phyloP scores from a whole-genome alignment of 805 yeast genomes.

The Cephaloascus fragrans region DNA sequence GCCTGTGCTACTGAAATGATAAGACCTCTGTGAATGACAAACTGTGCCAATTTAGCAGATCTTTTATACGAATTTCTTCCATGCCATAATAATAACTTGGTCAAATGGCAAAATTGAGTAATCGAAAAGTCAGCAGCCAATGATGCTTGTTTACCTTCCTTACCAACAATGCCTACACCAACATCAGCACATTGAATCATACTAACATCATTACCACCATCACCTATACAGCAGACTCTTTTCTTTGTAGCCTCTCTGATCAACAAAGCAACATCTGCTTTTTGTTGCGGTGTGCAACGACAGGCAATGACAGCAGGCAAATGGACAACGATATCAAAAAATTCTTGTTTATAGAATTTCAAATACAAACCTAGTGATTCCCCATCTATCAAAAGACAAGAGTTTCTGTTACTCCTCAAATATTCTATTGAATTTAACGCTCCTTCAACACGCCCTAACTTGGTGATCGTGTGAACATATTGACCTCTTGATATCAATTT shows the following conservation, averaged over 20 bases:
- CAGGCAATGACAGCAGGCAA: slow-evolving; percentile 97
- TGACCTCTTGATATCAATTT: slow-evolving; percentile 90
- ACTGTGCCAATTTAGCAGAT: slow-evolving; percentile 90
- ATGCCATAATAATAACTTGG: slow-evolving; percentile 89
- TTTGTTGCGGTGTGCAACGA: slow-evolving; percentile 97
- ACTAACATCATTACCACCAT: slow-evolving; percentile 98
- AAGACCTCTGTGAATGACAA: slow-evolving; percentile 93
- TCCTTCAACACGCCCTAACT: slow-evolving; percentile 45
- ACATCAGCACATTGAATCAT: slow-evolving; percentile 99
- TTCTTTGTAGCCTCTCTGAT: slow-evolving; percentile 76
- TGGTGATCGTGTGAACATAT: slow-evolving; percentile 78
- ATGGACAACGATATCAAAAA: slow-evolving; percentile 64
- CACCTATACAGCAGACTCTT: slow-evolving; percentile 96
- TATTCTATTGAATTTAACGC: slow-evolving; percentile 75
- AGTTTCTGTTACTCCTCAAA: slow-evolving; percentile 49
- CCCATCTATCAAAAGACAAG: slow-evolving; percentile 86
- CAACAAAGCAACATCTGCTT: slow-evolving; percentile 84
- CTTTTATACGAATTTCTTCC: slow-evolving; percentile 96
- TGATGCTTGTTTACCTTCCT: slow-evolving; percentile 96
- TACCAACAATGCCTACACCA: slow-evolving; percentile 98
- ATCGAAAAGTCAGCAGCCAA: slow-evolving; percentile 95
- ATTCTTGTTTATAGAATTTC: slow-evolving; percentile 55
- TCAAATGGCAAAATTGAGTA: slow-evolving; percentile 81
- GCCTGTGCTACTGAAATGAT: slow-evolving; percentile 93
- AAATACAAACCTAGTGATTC: slow-evolving; percentile 71